Evolutionary conservation across 1,139 yeast genomes (phyloP), one percentile per base, ranked within the genome.

Genomic region (Saccharomyces hybrid): DNA sequence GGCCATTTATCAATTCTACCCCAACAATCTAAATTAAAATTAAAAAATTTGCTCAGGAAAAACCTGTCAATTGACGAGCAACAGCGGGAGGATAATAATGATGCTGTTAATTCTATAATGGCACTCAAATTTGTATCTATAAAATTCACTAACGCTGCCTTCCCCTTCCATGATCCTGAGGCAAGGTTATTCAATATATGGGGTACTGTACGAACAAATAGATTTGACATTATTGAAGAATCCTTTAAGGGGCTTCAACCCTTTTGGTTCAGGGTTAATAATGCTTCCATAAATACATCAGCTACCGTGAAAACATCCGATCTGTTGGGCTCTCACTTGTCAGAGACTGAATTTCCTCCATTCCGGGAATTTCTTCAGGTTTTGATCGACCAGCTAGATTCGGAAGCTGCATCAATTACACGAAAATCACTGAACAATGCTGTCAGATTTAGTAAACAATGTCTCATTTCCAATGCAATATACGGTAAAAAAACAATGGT

Each of bases 241-340:
- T 86, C 97, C 0, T 70, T 70, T n/a, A 81, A 81, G 57, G 98
- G 98, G 0, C 74, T 93, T 29, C 84, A 88, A 65, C 97, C 97
- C 0, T 81, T 87, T 76, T 74, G 76, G 75, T 73, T 73, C 54
- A 66, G 69, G 51, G 61, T 73, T 7, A 65, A 75, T 49, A 79
- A 76, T 60, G 74, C 82, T 0, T 70, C 79, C 4, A 49, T 62
- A 0, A 78, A 75, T n/a, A 73, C 73, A 58, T 75, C 73, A 48
- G 9, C 25, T 5, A 31, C 49, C 13, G 16, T 53, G 5, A 63
- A 82, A 0, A 78, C 81, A 0, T 53, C 70, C 7, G 81, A 79
- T 47, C 64, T 79, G 14, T 63, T 81, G 42, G 80, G 79, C 0
- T 57, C 62, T 3, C 69, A 72, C 3, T 65, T 68, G 8, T 64